phyloP scores from a whole-genome alignment of 1,139 yeast species.

The Pichia sp. region DNA sequence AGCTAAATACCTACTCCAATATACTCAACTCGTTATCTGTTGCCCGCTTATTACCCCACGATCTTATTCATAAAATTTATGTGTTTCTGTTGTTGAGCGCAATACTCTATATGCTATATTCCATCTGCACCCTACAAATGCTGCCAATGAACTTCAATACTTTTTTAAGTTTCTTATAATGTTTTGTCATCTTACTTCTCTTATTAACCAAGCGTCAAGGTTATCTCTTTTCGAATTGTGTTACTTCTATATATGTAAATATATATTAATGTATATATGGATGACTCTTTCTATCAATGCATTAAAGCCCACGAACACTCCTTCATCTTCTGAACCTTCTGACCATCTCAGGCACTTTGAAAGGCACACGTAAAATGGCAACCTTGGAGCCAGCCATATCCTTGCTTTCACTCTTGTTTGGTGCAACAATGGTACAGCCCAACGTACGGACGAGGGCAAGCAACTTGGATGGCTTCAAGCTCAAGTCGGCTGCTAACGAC shows the following conservation, averaged over 20 bases:
- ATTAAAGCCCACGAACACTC: not conserved
- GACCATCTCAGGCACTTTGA: conserved; percentile 79
- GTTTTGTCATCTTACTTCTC: not conserved
- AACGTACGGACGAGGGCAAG: conserved; percentile 67
- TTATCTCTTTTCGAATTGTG: not conserved
- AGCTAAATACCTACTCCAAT: not conserved
- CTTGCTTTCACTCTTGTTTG: conserved; percentile 77
- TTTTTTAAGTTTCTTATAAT: not conserved
- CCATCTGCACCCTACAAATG: not conserved
- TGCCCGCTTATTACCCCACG: not conserved
- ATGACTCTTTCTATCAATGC: no score
- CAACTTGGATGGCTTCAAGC: conserved; percentile 73
- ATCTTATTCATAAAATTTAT: not conserved
- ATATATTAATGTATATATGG: no score
- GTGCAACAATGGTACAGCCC: conserved; percentile 75
- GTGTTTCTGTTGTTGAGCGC: not conserved
- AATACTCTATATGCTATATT: not conserved
- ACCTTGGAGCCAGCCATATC: conserved; percentile 67
- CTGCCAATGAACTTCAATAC: not conserved
- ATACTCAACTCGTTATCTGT: no score
- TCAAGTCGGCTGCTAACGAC: conserved; percentile 81
- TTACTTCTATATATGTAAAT: not conserved
- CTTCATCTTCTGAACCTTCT: conserved; percentile 39
- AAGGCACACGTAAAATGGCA: conserved; percentile 83
- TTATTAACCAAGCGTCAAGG: not conserved